Base-by-base conservation (phyloP, 2,329 filamentous ascomycete species). In the Cladosporium austrohemisphaericum region DNA sequence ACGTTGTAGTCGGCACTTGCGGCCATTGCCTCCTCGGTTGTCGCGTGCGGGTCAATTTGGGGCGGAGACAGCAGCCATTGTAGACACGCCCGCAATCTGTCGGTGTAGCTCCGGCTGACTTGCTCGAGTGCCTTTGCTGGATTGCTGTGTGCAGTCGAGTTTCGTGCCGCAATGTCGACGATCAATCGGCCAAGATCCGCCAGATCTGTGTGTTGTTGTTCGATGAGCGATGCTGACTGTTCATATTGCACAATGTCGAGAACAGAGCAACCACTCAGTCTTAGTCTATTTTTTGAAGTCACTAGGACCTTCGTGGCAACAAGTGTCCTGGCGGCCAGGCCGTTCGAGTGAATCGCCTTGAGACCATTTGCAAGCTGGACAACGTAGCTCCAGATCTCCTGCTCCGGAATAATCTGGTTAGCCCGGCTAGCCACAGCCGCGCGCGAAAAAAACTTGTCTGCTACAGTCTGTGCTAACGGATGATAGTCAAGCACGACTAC, bases 401-500 rank as follows among this genome's bases (percentile, higher is more conserved):
- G 80, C 67, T 97, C 92, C 23, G 18, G 73, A 60, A 54, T 56
- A 14, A 63, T 47, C 31, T 60, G 60, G 51, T 59, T 50, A 13
- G 47, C 49, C 40, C 56, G 52, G 38, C 37, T 51, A 25, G 45
- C 41, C 9, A 52, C 36, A 29, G 48, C 32, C 18, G 54, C 28
- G 32, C 60, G 44, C 41, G 70, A 63, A 59, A 90, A 83, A 61
- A 96, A 88, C 60, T 87, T 81, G 62, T 97, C 92, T 26, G 85
- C 81, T 19, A 98, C 77, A 0, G 92, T 95, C 68, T 93, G 94
- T 2, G 92, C 88, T 16, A 93, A 76, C 1, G 93, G 92, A 62
- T 93, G 88, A 63, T 95, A 98, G 66, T 95, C 89, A 54, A 89
- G 93, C 19, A 95, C 90, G 61, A 98, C 86, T 41, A 98, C 86